Evolutionary conservation across 1,139 yeast species (phyloP).

Genomic region (Hemisphaericaspora xylofermentans): DNA sequence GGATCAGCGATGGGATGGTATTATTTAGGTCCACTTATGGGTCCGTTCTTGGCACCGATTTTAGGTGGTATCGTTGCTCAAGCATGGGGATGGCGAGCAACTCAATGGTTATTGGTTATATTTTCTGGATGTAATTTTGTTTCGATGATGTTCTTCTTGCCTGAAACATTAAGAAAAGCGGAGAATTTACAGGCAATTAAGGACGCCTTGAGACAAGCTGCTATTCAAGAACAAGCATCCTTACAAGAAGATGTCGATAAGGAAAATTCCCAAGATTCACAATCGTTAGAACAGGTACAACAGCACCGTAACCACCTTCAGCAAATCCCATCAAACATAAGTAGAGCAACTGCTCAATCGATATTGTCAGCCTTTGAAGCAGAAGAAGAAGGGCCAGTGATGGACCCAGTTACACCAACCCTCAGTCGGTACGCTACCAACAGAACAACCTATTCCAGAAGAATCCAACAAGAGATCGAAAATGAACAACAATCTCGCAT

Average conservation of each 20-base stretch:
- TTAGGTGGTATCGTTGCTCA: constrained; percentile 75
- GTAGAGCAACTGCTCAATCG: constrained; percentile 17
- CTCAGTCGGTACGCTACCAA: constrained; percentile 38
- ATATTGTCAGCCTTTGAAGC: constrained; percentile 13
- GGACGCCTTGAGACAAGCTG: constrained; percentile 28
- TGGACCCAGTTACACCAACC: constrained; percentile 42
- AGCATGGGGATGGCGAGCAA: constrained; percentile 84
- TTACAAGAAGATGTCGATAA: constrained; percentile 21
- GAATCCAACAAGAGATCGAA: constrained; percentile 25
- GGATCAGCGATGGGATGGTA: constrained; percentile 81
- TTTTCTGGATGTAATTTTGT: constrained; percentile 56
- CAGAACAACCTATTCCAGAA: constrained; percentile 32
- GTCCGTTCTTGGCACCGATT: constrained; percentile 80
- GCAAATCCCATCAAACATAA: not conserved
- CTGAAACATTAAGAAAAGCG: constrained; percentile 69
- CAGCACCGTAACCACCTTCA: not conserved
- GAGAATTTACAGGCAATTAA: constrained; percentile 52
- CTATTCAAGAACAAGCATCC: constrained; percentile 14
- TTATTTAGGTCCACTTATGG: constrained; percentile 78
- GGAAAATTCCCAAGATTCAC: constrained; percentile 10
- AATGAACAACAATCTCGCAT: constrained; percentile 23
- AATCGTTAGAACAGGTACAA: not conserved
- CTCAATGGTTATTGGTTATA: constrained; percentile 82
- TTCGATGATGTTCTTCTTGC: constrained; percentile 55
- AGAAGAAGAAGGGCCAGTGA: constrained; percentile 29